These are phyloP conservation scores for Boletales sp. DNA, from an alignment of 768 basidiomycete genomes.

Conservation along the genomic window DNA sequence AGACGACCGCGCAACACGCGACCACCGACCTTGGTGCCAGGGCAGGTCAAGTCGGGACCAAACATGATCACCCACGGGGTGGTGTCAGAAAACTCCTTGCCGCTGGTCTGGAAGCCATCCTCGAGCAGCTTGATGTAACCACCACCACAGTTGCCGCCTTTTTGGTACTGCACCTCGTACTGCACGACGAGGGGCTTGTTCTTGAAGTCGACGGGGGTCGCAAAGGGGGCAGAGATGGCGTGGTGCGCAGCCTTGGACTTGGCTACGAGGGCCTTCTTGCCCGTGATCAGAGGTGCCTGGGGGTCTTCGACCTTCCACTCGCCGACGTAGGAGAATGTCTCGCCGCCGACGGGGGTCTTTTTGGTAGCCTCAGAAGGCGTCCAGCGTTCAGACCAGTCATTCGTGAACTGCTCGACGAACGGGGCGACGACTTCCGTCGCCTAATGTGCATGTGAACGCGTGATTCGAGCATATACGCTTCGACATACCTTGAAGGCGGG, in stretches of 20 bases:
- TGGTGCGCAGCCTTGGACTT: constrained; percentile 98
- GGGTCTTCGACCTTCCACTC: constrained; percentile 96
- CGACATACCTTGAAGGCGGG: constrained; percentile 64
- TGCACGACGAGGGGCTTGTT: constrained; percentile 89
- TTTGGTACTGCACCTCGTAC: constrained; percentile 99
- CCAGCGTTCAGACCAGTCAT: constrained; percentile 90
- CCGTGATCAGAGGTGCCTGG: constrained; percentile 66
- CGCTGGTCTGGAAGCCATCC: constrained; percentile 90
- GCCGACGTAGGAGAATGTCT: constrained; percentile 97
- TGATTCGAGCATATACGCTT: constrained; percentile 8
- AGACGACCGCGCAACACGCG: too few species aligned
- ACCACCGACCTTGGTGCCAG: constrained; percentile 73
- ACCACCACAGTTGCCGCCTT: constrained; percentile 98
- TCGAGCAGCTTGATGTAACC: constrained; percentile 97
- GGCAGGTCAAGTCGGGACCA: constrained; percentile 92
- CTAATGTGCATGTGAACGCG: constrained; percentile 36
- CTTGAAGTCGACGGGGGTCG: constrained; percentile 71
- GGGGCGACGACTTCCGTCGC: constrained; percentile 76
- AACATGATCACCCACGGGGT: constrained; percentile 98
- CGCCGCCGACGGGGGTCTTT: constrained; percentile 92
- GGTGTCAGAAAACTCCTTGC: constrained; percentile 90
- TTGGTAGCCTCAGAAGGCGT: constrained; percentile 96
- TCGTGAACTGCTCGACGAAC: constrained; percentile 96
- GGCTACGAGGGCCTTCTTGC: constrained; percentile 90
- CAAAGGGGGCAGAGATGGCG: constrained; percentile 94